Base-by-base conservation (phyloP, 148 eudicot genomes). In the Gaultheria prostrata region DNA sequence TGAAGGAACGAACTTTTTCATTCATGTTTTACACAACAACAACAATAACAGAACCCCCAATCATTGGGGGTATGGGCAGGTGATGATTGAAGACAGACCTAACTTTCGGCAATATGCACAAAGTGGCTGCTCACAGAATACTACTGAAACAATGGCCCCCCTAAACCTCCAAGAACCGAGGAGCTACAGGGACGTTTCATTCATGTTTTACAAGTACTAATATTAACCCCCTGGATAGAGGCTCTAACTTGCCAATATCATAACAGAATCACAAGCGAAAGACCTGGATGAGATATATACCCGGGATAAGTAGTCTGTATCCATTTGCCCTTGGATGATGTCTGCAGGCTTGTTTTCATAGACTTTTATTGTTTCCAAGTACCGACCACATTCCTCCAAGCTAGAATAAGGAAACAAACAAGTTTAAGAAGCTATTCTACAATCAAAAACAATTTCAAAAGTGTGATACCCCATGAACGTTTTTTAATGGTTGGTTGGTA, bases 381-480 rank as follows among this genome's bases (percentile, higher is more conserved):
- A 96, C 63, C 98, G 93, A 61, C 94, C 99, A 90, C 99, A 94
- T 85, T 96, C 99, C 88, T 96, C 99, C 95, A 96, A 89, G 88
- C 99, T 96, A 84, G 79, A 86, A 80, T 15, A 35, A 86, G 63
- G 56, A 8, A 79, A 49, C 53, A 33, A 65, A 77, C 61, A 26
- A 67, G 54, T 54, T 80, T 51, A 13, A 10, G 21, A 33, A 67
- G 24, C 24, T 15, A 24, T 2, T 63, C 9, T 76, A 10, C 48
- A 78, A 26, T 54, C 33, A 50, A 32, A 48, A 72, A 79, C 33
- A 54, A 69, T 48, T 46, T 49, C 53, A 33, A 51, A 53, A 72
- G 8, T 24, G 32, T 24, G 43, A 39, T 39, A 39, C 43, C 43
- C 43, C 43, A 6, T 39, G 43, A 4, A 39, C 43, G 4, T 39